These are phyloP conservation scores for Candida maltosa DNA, from an alignment of 805 yeast genomes.

Conservation along the genomic window DNA sequence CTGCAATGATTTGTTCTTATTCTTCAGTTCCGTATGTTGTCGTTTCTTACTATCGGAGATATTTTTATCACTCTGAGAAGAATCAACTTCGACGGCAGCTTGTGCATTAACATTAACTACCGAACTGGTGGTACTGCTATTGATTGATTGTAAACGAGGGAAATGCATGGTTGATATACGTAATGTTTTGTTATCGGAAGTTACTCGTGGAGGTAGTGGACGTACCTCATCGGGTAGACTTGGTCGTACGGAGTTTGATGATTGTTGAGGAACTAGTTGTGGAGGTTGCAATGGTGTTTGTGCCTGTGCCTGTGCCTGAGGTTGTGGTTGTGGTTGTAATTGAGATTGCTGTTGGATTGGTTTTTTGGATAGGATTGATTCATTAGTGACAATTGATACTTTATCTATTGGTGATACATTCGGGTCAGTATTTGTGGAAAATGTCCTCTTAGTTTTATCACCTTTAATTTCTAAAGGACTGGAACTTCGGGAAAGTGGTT, in stretches of 20 bases:
- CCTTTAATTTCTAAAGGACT: neutral
- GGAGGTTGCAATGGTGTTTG: neutral
- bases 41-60: conserved; percentile 14
- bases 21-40: conserved; percentile 1
- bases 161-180: conserved; percentile 24
- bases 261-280: neutral
- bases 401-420: neutral
- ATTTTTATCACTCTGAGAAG: conserved; percentile 15
- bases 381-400: conserved; percentile 2
- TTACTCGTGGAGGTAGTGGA: conserved; percentile 21
- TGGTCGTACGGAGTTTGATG: neutral
- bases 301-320: neutral
- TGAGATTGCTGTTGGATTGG: neutral
- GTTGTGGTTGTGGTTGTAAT: neutral
- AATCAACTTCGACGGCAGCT: conserved; percentile 11
- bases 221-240: neutral
- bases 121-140: conserved; percentile 27
- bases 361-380: neutral
- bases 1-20: conserved; percentile 18
- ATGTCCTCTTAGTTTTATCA: neutral
- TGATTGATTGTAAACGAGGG: conserved; percentile 13
- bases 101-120: conserved; percentile 30
- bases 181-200: conserved; percentile 32
- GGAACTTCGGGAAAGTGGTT: conserved; percentile 1
- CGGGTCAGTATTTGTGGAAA: neutral